Conservation (phyloP, 148 eudicot species). For the Pouteria glomerata region DNA sequence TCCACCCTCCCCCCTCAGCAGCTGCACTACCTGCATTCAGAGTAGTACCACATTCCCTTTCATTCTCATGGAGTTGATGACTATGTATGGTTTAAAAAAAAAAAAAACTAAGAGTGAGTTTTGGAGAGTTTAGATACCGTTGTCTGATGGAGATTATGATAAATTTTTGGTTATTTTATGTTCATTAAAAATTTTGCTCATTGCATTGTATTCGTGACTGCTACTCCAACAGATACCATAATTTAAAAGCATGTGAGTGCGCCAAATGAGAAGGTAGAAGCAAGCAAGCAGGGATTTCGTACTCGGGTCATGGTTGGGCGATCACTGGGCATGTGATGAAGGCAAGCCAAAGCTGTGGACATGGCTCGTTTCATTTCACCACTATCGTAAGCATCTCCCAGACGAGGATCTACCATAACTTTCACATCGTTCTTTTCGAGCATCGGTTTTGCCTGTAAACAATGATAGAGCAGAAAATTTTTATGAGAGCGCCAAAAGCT, state of each 20-base stretch:
- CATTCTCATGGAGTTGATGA: no score
- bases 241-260: not conserved
- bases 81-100: no score
- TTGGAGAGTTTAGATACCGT: no score
- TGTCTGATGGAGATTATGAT: no score
- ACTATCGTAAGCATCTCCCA: conserved; percentile 46
- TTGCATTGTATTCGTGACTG: not conserved
- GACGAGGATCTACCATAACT: conserved; percentile 68
- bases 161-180: no score
- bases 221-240: not conserved
- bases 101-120: no score
- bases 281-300: not conserved
- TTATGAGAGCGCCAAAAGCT: no score
- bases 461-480: no score
- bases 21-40: conserved; percentile 66
- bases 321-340: conserved; percentile 58
- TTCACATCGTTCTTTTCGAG: conserved; percentile 53
- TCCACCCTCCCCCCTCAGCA: conserved; percentile 52
- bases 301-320: conserved; percentile 82
- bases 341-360: conserved; percentile 68
- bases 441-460: conserved; percentile 65
- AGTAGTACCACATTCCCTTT: no score
- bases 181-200: no score
- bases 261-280: no score
- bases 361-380: conserved; percentile 58